Percentiles rank a stretch among this genome's conserved stretches.
Evolutionary conservation across 192 early-diverging fungal species (phyloP).

Genomic region (Coemansia sp.): DNA sequence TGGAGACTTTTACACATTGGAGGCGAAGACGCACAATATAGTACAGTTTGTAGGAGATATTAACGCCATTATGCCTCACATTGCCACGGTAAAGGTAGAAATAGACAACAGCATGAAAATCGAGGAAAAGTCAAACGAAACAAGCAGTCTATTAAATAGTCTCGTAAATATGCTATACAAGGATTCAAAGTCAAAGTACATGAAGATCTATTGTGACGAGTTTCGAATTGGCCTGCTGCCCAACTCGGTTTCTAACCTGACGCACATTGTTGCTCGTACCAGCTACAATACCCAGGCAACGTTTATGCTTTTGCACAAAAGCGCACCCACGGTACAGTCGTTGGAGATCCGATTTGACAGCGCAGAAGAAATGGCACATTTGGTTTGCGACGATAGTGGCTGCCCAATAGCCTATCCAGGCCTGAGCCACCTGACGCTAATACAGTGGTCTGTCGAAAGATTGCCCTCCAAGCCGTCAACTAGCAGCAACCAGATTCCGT

Average conservation of each 20-base stretch:
- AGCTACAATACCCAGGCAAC: not conserved
- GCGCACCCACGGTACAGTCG: not conserved
- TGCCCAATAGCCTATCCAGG: not conserved
- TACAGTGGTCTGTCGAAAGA: not conserved
- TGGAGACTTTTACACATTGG: conserved; percentile 1
- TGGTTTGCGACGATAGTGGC: not conserved
- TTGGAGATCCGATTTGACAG: not conserved
- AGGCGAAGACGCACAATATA: not conserved
- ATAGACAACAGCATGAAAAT: not conserved
- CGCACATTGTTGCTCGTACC: not conserved
- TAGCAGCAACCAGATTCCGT: not conserved
- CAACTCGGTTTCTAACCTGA: not conserved
- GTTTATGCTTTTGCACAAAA: conserved; percentile 3
- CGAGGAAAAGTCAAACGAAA: not conserved
- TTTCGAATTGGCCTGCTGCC: not conserved
- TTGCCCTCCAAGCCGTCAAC: not conserved
- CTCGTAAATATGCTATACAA: not conserved
- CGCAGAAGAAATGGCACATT: not conserved
- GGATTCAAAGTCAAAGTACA: not conserved
- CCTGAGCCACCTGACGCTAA: not conserved
- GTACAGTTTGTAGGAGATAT: not conserved
- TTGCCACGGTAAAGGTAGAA: not conserved
- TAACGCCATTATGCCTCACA: not conserved
- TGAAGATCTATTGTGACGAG: not conserved
- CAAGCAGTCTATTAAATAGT: not conserved